Conservation (phyloP, 306 rosid species). For the Ochetophila trinervis region DNA sequence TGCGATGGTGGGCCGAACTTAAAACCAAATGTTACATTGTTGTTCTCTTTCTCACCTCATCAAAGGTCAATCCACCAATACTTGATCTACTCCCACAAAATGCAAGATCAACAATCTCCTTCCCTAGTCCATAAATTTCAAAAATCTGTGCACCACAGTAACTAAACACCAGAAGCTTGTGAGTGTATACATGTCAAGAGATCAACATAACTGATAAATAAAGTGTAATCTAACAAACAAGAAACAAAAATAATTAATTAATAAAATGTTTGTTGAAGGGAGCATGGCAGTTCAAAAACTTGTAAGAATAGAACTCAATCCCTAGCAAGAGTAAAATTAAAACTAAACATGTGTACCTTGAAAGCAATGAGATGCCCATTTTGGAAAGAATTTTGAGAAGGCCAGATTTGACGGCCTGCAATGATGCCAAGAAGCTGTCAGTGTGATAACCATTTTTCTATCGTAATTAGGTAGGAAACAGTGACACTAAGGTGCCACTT, state of each 20-base stretch:
- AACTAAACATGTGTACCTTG: constrained; percentile 53
- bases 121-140: constrained; percentile 92
- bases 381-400: constrained; percentile 96
- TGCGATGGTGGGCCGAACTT: no score
- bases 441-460: neutral
- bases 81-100: constrained; percentile 88
- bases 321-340: neutral
- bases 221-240: neutral
- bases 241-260: neutral
- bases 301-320: neutral
- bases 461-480: no score
- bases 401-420: constrained; percentile 87
- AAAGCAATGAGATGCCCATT: constrained; percentile 94
- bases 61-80: constrained; percentile 92
- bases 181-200: constrained; percentile 27
- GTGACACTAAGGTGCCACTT: no score
- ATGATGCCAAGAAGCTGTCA: constrained; percentile 30
- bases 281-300: neutral
- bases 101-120: constrained; percentile 83
- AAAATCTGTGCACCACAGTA: constrained; percentile 99
- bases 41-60: constrained; percentile 64
- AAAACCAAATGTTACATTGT: neutral
- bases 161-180: constrained; percentile 45
- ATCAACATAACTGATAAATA: constrained; percentile 7
- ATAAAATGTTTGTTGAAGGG: no score